A percentile compares a stretch with the other conserved stretches of the same genome.
Evolutionary conservation across 352 stramenopile genomes (phyloP).

Genomic region (Phytophthora pseudosyringae): DNA sequence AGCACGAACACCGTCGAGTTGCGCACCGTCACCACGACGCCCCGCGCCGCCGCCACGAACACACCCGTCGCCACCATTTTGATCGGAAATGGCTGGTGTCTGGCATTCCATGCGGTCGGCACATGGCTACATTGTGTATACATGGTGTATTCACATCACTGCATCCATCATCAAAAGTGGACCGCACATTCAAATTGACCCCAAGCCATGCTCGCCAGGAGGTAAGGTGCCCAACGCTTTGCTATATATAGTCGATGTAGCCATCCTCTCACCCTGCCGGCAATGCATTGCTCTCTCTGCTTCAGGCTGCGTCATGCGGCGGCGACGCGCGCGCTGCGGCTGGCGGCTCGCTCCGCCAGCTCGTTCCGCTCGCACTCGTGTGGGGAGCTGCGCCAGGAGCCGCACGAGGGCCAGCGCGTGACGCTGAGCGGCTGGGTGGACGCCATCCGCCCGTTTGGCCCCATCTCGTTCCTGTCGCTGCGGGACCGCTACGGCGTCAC

Average conservation of each 20-base stretch:
- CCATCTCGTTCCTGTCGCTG: slow-evolving; percentile 84
- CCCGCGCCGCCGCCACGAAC: slow-evolving; percentile 47
- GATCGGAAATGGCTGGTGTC: slow-evolving; percentile 30
- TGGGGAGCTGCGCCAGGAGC: slow-evolving; percentile 67
- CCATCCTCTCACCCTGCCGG: not conserved
- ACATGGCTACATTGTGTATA: slow-evolving; percentile 27
- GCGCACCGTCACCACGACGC: slow-evolving; percentile 57
- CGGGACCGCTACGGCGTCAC: slow-evolving; percentile 82
- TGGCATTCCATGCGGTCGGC: not conserved
- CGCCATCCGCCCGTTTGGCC: slow-evolving; percentile 73
- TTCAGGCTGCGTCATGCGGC: slow-evolving; percentile 27
- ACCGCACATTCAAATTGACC: slow-evolving; percentile 19
- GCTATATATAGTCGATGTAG: not conserved
- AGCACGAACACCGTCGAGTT: slow-evolving; percentile 69
- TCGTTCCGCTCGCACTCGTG: slow-evolving; percentile 80
- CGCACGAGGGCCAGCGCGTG: slow-evolving; percentile 60
- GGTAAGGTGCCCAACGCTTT: slow-evolving; percentile 18
- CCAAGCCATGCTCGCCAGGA: slow-evolving; percentile 42
- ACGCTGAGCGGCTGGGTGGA: slow-evolving; percentile 86
- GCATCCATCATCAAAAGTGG: slow-evolving; percentile 21
- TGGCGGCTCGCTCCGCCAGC: slow-evolving; percentile 36
- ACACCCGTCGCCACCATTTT: slow-evolving; percentile 59
- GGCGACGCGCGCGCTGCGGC: slow-evolving; percentile 4
- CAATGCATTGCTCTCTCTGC: slow-evolving; percentile 1
- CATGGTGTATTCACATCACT: not conserved